A percentile compares a stretch with the other conserved stretches of the same genome.
phyloP scores from a whole-genome alignment of 768 basidiomycete genomes.

The Kwoniella dejecticola region DNA sequence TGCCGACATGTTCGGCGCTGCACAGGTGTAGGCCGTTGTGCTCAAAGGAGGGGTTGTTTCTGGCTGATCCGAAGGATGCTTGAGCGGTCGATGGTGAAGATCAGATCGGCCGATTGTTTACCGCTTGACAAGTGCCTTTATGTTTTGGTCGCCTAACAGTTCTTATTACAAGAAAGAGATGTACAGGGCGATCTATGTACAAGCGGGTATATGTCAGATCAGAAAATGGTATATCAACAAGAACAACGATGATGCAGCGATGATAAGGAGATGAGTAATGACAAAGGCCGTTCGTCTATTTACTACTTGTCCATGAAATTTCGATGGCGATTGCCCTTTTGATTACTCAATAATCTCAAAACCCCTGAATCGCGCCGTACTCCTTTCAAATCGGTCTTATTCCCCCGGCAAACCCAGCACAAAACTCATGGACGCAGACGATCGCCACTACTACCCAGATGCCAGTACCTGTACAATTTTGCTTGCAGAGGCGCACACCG shows the following conservation, averaged over 20 bases:
- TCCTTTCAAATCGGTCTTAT: not conserved
- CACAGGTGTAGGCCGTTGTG: too few relatives aligned
- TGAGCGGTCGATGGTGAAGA: not conserved
- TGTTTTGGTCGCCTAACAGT: not conserved
- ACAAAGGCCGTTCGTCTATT: not conserved
- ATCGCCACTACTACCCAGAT: too few relatives aligned
- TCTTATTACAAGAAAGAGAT: too few relatives aligned
- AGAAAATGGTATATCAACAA: not conserved
- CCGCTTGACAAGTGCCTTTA: not conserved
- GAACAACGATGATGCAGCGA: not conserved
- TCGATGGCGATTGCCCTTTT: slow-evolving; percentile 7
- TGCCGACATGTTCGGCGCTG: not conserved
- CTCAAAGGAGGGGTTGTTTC: too few relatives aligned
- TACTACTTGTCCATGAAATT: not conserved
- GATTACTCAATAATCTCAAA: not conserved
- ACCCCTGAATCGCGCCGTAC: slow-evolving; percentile 3
- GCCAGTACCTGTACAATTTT: too few relatives aligned
- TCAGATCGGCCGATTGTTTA: slow-evolving; percentile 5
- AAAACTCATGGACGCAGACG: too few relatives aligned
- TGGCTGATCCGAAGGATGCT: not conserved
- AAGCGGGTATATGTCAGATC: not conserved
- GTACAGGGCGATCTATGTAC: not conserved
- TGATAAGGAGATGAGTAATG: not conserved
- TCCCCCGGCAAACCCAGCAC: not conserved
- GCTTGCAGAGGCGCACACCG: not conserved